A percentile compares a stretch with the other conserved stretches of the same genome.
Evolutionary conservation across 805 yeast genomes (phyloP).

Genomic region (Citeromyces matritensis): DNA sequence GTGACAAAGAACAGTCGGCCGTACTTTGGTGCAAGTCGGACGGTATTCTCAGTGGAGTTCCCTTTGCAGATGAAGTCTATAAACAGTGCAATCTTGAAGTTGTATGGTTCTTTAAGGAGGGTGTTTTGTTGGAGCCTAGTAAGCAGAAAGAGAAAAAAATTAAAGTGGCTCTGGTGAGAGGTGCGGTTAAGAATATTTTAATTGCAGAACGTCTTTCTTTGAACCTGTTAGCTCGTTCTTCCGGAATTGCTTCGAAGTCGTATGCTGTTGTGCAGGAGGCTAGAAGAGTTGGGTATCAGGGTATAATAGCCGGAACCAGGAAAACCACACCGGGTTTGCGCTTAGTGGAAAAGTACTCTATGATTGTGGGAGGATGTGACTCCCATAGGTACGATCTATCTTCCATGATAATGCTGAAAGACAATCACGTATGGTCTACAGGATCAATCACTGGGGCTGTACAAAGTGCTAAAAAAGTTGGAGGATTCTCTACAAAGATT

Average conservation of each 20-base stretch:
- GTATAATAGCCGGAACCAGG: conserved; percentile 89
- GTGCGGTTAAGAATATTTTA: conserved; percentile 67
- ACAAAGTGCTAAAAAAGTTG: conserved; percentile 54
- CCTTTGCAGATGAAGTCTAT: conserved; percentile 80
- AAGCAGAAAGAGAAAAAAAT: conserved; percentile 25
- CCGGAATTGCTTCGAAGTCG: conserved; percentile 80
- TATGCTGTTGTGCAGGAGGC: conserved; percentile 43
- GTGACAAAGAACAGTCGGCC: conserved; percentile 55
- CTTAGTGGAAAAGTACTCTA: conserved; percentile 77
- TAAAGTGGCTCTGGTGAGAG: conserved; percentile 63
- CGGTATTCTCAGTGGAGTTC: conserved; percentile 75
- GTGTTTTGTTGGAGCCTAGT: conserved; percentile 34
- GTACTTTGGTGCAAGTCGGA: conserved; percentile 67
- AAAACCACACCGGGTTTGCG: conserved; percentile 96
- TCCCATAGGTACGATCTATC: conserved; percentile 85
- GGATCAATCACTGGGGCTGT: conserved; percentile 88
- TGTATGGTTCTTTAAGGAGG: conserved; percentile 67
- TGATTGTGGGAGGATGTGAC: conserved; percentile 92
- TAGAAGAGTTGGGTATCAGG: conserved; percentile 51
- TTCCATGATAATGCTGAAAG: conserved; percentile 93
- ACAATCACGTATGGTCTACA: conserved; percentile 84
- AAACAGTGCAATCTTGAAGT: conserved; percentile 56
- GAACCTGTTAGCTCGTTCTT: conserved; percentile 66
- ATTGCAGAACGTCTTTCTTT: conserved; percentile 80
- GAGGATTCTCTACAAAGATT: conserved; percentile 81